Base-by-base conservation (phyloP, 768 basidiomycete genomes). In the Mycena filopes region DNA sequence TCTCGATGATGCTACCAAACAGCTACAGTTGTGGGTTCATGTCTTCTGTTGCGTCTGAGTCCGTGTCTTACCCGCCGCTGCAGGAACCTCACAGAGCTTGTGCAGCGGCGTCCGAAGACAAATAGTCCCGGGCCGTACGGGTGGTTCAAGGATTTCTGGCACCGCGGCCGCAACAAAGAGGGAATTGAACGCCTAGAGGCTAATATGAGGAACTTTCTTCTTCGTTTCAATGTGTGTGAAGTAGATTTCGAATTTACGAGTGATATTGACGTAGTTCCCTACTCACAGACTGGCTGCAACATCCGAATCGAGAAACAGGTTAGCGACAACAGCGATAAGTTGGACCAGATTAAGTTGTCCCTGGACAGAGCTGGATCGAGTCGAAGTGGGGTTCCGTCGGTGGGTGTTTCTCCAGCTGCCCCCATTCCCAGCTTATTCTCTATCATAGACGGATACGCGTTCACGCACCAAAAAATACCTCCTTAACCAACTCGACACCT, bases 281-380 rank as follows among this genome's bases (percentile, higher is more conserved):
- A 38, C 18, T 21, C 38, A 10, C 31, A 61, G 60, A 53, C 31
- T 10, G 7, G 21, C 20, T 20, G 43, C 29, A 45, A 38, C 11
- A 61, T 61, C 12, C 21, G 53, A 33, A 54, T 61, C n/a, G 51
- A 61, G 51, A 46, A 25, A 33, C 4, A 33, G 50, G 12, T 29
- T 16, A 61, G 60, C 51, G 60, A 61, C 18, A 54, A 54, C 41
- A 54, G 43, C 36, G 60, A 61, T 26, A 61, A 61, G 51, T 21
- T 61, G 36, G 60, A 54, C 28, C 13, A 40, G 28, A 38, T 51
- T n/a, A n/a, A n/a, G 20, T 36, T 60, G 36, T 26, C 31, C 7
- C n/a, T 38, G 26, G 42, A 61, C 38, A 31, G 51, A 41, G 20
- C 25, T 29, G n/a, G 25, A 26, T 28, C 47, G 8, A 16, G 40